Conservation (phyloP, 805 yeast genomes). For the Blastobotrys parvus region DNA sequence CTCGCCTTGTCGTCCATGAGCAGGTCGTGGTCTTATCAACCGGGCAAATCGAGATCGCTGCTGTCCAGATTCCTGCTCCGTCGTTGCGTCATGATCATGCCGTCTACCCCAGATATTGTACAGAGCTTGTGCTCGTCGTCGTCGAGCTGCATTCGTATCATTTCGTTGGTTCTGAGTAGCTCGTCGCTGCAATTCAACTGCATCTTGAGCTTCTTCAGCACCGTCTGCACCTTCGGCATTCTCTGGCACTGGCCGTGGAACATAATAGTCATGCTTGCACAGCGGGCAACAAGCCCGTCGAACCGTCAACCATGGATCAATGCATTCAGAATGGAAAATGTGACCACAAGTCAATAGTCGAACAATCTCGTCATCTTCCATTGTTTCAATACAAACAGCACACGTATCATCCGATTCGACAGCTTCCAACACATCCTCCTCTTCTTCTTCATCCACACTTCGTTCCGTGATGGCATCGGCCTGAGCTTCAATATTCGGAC, state of each 20-base stretch:
- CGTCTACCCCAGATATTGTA: background rate
- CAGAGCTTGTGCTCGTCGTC: background rate
- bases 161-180: background rate
- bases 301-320: constrained; percentile 73
- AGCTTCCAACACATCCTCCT: constrained; percentile 2
- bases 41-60: too few relatives aligned
- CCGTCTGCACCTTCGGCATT: background rate
- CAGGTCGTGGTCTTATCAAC: too few relatives aligned
- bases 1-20: too few relatives aligned
- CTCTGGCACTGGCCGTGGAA: constrained; percentile 10
- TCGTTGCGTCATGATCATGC: background rate
- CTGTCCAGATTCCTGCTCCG: background rate
- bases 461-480: background rate
- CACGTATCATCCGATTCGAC: constrained; percentile 43
- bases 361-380: constrained; percentile 54
- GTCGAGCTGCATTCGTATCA: background rate
- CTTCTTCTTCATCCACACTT: constrained; percentile 4
- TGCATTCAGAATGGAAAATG: constrained; percentile 70
- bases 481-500: constrained; percentile 3
- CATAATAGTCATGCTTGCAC: constrained; percentile 63
- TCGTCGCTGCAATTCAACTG: background rate
- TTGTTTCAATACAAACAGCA: constrained; percentile 67
- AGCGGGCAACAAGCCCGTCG: constrained; percentile 77
- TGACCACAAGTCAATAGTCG: constrained; percentile 77
- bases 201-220: background rate